Evolutionary conservation across 495 filamentous ascomycete genomes (phyloP).

Genomic region (Antarctomyces pellizariae): DNA sequence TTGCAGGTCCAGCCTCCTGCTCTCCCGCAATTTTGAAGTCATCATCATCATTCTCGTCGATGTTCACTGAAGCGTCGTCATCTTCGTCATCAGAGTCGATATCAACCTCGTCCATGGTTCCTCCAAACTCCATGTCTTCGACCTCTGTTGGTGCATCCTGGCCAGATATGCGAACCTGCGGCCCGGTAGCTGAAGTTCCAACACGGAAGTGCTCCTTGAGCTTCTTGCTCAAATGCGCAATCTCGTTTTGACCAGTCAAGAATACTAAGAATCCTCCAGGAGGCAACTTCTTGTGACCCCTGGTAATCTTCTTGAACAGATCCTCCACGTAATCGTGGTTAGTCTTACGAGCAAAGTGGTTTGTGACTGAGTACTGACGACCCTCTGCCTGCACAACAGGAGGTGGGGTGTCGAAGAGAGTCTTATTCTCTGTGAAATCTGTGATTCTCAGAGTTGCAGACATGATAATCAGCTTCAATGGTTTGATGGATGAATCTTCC

Average conservation of each 20-base stretch:
- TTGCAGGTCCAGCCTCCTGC: constrained; percentile 21
- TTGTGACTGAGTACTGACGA: constrained; percentile 74
- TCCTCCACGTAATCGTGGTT: constrained; percentile 77
- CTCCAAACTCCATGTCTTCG: constrained; percentile 72
- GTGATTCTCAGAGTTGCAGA: constrained; percentile 80
- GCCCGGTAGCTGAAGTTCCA: constrained; percentile 26
- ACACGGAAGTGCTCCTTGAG: constrained; percentile 46
- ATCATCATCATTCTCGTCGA: constrained; percentile 35
- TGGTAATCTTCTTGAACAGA: constrained; percentile 64
- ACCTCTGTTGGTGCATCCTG: constrained; percentile 59
- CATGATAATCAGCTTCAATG: constrained; percentile 93
- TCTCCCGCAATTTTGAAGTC: constrained; percentile 33
- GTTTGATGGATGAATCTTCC: constrained; percentile 27
- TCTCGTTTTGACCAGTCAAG: constrained; percentile 84
- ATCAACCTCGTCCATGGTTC: constrained; percentile 24
- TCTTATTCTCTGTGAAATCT: constrained; percentile 68
- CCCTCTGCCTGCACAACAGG: constrained; percentile 81
- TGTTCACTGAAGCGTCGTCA: constrained; percentile 32
- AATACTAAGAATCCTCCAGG: constrained; percentile 89
- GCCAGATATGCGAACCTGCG: constrained; percentile 47
- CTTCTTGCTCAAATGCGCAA: constrained; percentile 49
- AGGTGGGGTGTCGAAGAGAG: constrained; percentile 57
- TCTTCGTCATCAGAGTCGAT: constrained; percentile 27
- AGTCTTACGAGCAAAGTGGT: constrained; percentile 71
- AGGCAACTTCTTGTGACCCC: constrained; percentile 76